These are phyloP conservation scores for Darksidea phi DNA, from an alignment of 495 filamentous ascomycete species.

Conservation along the genomic window DNA sequence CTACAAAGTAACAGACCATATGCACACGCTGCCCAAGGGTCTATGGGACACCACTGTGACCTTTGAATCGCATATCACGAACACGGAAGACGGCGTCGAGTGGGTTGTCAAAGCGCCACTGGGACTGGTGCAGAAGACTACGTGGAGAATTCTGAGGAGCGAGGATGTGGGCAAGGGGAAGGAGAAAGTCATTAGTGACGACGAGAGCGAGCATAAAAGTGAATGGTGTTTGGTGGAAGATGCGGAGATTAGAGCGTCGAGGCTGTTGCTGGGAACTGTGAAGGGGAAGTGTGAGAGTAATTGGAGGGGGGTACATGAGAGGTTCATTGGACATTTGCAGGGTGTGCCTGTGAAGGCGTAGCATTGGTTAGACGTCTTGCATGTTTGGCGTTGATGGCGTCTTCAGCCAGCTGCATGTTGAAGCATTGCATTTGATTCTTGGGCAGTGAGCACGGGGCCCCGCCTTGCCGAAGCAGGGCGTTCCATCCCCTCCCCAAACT, in stretches of 20 bases:
- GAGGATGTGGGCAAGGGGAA: constrained; percentile 17
- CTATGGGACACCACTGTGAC: constrained; percentile 32
- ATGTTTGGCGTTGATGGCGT: too few species aligned
- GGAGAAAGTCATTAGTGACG: not conserved
- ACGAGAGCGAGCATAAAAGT: not conserved
- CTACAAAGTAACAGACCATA: constrained; percentile 36
- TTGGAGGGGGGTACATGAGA: constrained; percentile 27
- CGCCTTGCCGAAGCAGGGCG: not conserved
- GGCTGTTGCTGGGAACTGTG: constrained; percentile 31
- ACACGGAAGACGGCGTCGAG: constrained; percentile 27
- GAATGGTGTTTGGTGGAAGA: constrained; percentile 31
- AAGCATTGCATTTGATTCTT: not conserved
- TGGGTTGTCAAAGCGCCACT: constrained; percentile 35
- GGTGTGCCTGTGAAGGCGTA: constrained; percentile 11
- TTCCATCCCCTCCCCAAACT: not conserved
- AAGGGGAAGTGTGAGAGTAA: constrained; percentile 36
- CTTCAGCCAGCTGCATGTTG: not conserved
- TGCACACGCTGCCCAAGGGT: constrained; percentile 35
- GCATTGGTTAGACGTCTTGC: not conserved
- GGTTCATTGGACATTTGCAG: constrained; percentile 26
- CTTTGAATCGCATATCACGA: constrained; percentile 28
- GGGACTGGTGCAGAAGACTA: constrained; percentile 26
- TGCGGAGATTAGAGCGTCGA: constrained; percentile 29
- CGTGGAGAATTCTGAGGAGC: constrained; percentile 22
- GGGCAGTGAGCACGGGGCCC: not conserved